phyloP scores from a whole-genome alignment of 345 rosid genomes.

The Capsella bursapastoris region DNA sequence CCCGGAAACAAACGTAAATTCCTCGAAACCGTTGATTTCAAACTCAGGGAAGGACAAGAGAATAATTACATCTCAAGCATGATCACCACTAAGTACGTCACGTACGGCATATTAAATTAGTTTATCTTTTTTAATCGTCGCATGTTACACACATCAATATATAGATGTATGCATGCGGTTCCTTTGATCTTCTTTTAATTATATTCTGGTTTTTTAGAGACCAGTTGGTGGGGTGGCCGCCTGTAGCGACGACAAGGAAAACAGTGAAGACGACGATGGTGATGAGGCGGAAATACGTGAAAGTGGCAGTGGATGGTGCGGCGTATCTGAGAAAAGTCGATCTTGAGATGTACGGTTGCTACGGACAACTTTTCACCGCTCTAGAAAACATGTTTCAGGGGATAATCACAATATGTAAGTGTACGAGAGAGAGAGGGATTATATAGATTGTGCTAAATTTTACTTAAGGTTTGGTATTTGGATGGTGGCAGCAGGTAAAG shows the following conservation, averaged over 20 bases:
- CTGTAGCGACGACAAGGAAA: constrained; percentile 53
- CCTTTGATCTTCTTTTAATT: constrained; percentile 6
- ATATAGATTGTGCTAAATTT: no score
- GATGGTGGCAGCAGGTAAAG: constrained; percentile 48
- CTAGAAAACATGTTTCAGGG: constrained; percentile 65
- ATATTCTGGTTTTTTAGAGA: constrained; percentile 38
- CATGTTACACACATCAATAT: neutral
- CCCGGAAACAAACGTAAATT: constrained; percentile 56
- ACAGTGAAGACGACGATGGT: constrained; percentile 38
- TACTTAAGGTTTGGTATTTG: neutral
- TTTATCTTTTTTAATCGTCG: neutral
- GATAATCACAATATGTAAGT: constrained; percentile 52
- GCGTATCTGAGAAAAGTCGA: constrained; percentile 76
- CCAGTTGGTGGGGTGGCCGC: constrained; percentile 85
- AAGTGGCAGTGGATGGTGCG: constrained; percentile 80
- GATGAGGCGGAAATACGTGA: constrained; percentile 59
- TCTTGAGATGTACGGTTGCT: constrained; percentile 54
- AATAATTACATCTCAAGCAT: constrained; percentile 10
- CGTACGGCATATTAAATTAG: constrained; percentile 17
- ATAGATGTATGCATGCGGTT: constrained; percentile 11
- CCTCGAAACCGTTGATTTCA: constrained; percentile 51
- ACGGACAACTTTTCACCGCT: constrained; percentile 53
- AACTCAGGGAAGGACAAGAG: constrained; percentile 34
- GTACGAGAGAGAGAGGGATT: neutral
- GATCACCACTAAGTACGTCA: constrained; percentile 29